Percentiles rank a stretch among this genome's conserved stretches.
Conservation (phyloP, 768 basidiomycete genomes). For the Trametes cinnabarina region DNA sequence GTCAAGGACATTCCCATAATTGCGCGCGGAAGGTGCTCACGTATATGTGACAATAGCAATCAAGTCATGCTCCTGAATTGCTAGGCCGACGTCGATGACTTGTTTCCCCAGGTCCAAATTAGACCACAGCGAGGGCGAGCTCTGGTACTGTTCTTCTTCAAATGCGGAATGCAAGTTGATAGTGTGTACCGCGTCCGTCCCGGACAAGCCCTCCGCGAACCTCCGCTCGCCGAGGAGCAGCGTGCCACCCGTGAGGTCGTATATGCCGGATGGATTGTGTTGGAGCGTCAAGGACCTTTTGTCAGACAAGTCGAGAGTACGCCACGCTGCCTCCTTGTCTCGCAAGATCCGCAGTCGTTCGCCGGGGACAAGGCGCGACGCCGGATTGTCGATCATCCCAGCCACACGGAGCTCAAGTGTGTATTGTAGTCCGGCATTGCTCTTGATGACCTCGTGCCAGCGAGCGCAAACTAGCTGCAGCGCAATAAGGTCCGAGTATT, state of each 20-base stretch:
- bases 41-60: conserved; percentile 22
- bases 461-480: conserved; percentile 5
- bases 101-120: conserved; percentile 17
- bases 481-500: not conserved
- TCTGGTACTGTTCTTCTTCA: not conserved
- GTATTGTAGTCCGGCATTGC: conserved; percentile 16
- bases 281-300: conserved; percentile 1
- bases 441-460: conserved; percentile 4
- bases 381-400: conserved; percentile 16
- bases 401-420: conserved; percentile 14
- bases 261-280: conserved; percentile 24
- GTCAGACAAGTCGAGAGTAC: conserved; percentile 8
- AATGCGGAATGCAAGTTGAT: conserved; percentile 8
- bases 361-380: conserved; percentile 12
- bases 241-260: conserved; percentile 27
- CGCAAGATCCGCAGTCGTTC: conserved; percentile 16
- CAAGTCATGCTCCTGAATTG: conserved; percentile 25
- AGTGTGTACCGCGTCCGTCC: conserved; percentile 13
- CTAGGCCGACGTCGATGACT: conserved; percentile 25
- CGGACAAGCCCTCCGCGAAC: not conserved
- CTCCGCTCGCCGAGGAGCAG: conserved; percentile 23
- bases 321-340: conserved; percentile 16
- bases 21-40: conserved; percentile 10
- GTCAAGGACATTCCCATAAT: too few species aligned
- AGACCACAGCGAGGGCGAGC: conserved; percentile 7